phyloP scores from a whole-genome alignment of 352 stramenopile genomes.

The Elongisporangium anandrum region DNA sequence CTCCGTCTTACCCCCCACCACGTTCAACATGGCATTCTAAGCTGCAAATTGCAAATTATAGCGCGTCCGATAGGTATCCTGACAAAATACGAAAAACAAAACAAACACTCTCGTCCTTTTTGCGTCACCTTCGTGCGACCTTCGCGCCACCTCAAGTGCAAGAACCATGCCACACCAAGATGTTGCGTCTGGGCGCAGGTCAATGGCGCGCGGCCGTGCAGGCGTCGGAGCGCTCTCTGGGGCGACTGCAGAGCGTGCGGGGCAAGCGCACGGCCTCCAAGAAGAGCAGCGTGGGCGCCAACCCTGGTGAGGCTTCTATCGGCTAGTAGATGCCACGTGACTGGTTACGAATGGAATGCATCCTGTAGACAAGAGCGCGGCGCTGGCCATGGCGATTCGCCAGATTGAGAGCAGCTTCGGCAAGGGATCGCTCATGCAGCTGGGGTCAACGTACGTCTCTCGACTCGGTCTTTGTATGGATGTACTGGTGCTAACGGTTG shows the following conservation, averaged over 20 bases:
- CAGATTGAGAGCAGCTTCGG: conserved; percentile 96
- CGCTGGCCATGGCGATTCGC: conserved; percentile 93
- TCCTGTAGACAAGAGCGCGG: conserved; percentile 71
- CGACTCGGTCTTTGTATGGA: neutral
- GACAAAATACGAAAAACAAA: neutral
- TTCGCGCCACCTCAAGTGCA: neutral
- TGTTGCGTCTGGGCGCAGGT: neutral
- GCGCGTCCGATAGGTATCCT: neutral
- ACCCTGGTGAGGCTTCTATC: conserved; percentile 7
- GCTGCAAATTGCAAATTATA: neutral
- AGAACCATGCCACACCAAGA: neutral
- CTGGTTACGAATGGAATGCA: neutral
- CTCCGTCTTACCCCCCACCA: conserved; percentile 57
- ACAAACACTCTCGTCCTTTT: neutral
- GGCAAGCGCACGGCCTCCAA: conserved; percentile 32
- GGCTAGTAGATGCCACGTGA: too few relatives aligned
- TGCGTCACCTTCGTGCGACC: neutral
- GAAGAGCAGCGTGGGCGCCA: conserved; percentile 11
- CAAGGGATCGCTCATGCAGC: conserved; percentile 95
- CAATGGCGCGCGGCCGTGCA: neutral
- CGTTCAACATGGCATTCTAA: conserved; percentile 85
- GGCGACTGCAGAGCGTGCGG: conserved; percentile 9
- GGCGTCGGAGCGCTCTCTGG: neutral
- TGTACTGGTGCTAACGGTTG: conserved; percentile 1
- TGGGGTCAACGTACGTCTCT: conserved; percentile 86